These are phyloP conservation scores for Dillenia turbinata DNA, from an alignment of 164 flowering plant species.

Conservation along the genomic window DNA sequence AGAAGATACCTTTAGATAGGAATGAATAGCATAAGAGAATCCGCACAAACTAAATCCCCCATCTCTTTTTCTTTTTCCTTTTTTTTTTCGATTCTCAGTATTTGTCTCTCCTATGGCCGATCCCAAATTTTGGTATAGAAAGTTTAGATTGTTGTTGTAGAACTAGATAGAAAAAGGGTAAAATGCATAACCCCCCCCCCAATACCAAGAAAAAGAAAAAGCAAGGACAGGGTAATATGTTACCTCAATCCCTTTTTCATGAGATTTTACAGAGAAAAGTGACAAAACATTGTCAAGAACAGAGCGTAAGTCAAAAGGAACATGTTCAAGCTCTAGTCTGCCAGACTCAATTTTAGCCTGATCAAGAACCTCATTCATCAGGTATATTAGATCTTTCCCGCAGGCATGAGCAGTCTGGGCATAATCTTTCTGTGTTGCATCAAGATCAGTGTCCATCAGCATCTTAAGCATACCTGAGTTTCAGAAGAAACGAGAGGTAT, in stretches of 20 bases:
- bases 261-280: constrained; percentile 59
- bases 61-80: too few relatives aligned
- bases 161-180: neutral
- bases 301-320: constrained; percentile 70
- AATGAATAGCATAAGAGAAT: too few relatives aligned
- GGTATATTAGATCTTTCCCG: constrained; percentile 73
- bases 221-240: neutral
- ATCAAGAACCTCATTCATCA: constrained; percentile 92
- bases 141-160: too few relatives aligned
- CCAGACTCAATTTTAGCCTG: constrained; percentile 98
- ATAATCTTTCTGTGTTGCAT: constrained; percentile 65
- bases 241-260: constrained; percentile 82
- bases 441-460: constrained; percentile 89
- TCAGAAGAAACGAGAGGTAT: neutral
- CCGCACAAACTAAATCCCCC: too few relatives aligned
- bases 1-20: too few relatives aligned
- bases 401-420: constrained; percentile 88
- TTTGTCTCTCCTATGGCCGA: too few relatives aligned
- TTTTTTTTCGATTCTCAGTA: too few relatives aligned
- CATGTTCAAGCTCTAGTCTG: constrained; percentile 84
- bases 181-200: too few relatives aligned
- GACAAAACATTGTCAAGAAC: constrained; percentile 75
- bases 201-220: neutral
- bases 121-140: too few relatives aligned
- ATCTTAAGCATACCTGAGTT: constrained; percentile 86